A percentile compares a stretch with the other conserved stretches of the same genome.
phyloP scores from a whole-genome alignment of 768 basidiomycete species.

The Lentinula guzmanii region DNA sequence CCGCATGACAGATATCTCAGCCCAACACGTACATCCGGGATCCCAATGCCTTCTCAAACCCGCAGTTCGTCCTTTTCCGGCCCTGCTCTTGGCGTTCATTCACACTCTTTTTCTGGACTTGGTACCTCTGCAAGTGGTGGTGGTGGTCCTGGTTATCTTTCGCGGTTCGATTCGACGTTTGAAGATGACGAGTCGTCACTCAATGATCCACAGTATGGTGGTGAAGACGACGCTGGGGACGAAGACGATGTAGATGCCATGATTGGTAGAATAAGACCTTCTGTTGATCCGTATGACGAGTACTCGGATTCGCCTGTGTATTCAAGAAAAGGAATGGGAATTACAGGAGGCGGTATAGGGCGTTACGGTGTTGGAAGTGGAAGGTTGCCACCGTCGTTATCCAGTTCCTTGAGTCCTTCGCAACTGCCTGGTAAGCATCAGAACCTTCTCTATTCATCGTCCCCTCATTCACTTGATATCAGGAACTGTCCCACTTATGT shows the following conservation, averaged over 20 bases:
- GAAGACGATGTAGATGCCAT: conserved; percentile 2
- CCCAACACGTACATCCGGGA: conserved; percentile 13
- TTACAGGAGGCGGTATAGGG: background rate
- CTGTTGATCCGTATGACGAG: conserved; percentile 1
- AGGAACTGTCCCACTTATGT: conserved; percentile 9
- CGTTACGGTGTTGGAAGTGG: background rate
- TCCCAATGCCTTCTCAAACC: conserved; percentile 53
- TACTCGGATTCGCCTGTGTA: conserved; percentile 3
- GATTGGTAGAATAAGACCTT: conserved; percentile 2
- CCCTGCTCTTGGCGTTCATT: conserved; percentile 34
- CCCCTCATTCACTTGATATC: background rate
- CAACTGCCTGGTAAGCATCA: background rate
- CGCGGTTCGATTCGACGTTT: conserved; percentile 66
- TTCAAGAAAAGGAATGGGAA: background rate
- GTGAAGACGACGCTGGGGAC: background rate
- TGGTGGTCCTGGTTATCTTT: conserved; percentile 31
- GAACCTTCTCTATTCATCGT: background rate
- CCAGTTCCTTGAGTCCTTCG: conserved; percentile 10
- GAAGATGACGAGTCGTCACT: conserved; percentile 77
- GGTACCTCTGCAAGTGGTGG: background rate
- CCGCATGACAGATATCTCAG: background rate
- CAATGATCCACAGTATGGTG: background rate
- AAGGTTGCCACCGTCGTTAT: conserved; percentile 10
- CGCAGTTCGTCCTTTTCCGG: conserved; percentile 63
- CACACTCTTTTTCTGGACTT: conserved; percentile 1